Evolutionary conservation across 2,329 filamentous ascomycete species (phyloP), one percentile per base, ranked within the genome.

Genomic region (Epichloe amarillans): DNA sequence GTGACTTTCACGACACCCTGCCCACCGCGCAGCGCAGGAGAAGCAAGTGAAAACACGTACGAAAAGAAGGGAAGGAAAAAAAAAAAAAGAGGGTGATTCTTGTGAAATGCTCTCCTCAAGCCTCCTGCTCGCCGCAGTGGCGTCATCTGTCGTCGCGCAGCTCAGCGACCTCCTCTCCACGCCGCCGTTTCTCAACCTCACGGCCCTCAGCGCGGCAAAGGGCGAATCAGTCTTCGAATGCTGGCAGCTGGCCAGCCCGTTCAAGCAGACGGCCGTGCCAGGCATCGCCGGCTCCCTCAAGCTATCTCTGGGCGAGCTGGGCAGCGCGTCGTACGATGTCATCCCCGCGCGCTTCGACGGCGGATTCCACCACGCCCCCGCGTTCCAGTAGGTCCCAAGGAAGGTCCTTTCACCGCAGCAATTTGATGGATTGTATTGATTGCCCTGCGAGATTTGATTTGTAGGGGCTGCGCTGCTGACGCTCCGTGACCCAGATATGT

Each of bases 191-290:
- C 61, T 73, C 23, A 73, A 72, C 55, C 53, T 74, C 49, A 74
- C 71, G 4, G 65, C 70, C 17, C 53, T 73, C 26, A 58, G 57
- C 42, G 65, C 65, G 1, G 56, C 54, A 15, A 59, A 68, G 49
- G 65, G 66, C 50, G 58, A 60, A 4, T 74, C 72, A 8, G 63
- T 62, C 7, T 56, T 74, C 4, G 68, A 73, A 58, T 74, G 71
- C 64, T 74, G 71, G 71, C 65, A 70, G 51, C 55, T 74, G 3
- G 40, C 45, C 2, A 37, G 40, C 21, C 53, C 47, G 3, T 55
- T 57, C 12, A 21, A 17, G 7, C 55, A 62, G 3, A 64, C 66
- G 8, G 50, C 58, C 6, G 49, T 59, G n/a, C 50, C 64, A 6
- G 69, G 69, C 2, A 62, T 60, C 2, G 35, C 57, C 1, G 68